Base-by-base conservation (phyloP, 169 alveolate genomes). In the Cyclospora cayetanensis region DNA sequence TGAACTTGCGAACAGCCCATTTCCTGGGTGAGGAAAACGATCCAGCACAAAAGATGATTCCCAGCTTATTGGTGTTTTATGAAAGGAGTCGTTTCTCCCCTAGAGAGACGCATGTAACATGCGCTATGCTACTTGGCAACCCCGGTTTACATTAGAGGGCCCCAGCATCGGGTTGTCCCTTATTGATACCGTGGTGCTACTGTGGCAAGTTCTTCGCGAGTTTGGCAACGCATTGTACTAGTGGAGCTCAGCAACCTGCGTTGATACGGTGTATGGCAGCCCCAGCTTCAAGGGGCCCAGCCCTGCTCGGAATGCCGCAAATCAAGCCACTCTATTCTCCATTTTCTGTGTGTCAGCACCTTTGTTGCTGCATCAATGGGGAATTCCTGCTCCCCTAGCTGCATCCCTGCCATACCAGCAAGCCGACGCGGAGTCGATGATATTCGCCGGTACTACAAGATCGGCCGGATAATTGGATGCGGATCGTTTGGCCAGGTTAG, bases 401-500 rank as follows among this genome's bases (percentile, higher is more conserved):
- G 88, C 88, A 79, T 52, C 46, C 22, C 88, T 52, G 88, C 88
- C 70, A 46, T 39, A 46, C 88, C 88, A 39, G 88, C 88, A 15
- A 52, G 52, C 88, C 66, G 88, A 55, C 92, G 92, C 43, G 82
- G 82, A 53, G 87, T 34, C 4, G 93, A 89, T 29, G 93, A 89
- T 53, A 89, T 89, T 11, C 93, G 94, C 76, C 31, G 87, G 22
- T 70, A 60, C 35, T 89, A 89, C 84, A 74, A 43, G 63, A 74
- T 89, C 50, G 93, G 93, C 46, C 70, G 72, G 68, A 60, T 60
- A 43, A 50, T 89, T 7, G 93, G 93, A 0, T 74, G 83, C 72
- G 96, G 96, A 27, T 93, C 96, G 41, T 95, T 91, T 85, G 95
- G 96, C 37, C 95, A 95, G 80, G 96, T 95, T 31, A 89, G 96